Evolutionary conservation across 2,329 filamentous ascomycete species (phyloP), one percentile per base, ranked within the genome.

Genomic region (Pezicula neosporulosa): DNA sequence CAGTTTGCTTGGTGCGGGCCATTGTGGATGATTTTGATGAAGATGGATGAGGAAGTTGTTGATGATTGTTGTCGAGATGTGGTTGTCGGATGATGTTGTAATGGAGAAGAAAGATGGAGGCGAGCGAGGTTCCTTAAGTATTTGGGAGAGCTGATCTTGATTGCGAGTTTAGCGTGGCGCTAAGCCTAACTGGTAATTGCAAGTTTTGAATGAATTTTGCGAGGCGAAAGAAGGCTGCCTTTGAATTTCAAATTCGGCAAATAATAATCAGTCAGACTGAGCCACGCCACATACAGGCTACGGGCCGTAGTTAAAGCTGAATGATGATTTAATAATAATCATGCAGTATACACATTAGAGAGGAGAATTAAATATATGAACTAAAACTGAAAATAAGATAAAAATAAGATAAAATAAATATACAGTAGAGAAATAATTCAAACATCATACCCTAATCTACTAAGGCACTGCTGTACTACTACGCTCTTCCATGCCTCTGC

Each of bases 1-100:
- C 82, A 66, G 66, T 69, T 62, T 71, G 68, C 64, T 72, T 72
- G 52, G 70, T 72, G 58, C 70, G 61, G 44, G 69, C 70, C 70
- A 72, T 72, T 65, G 53, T 60, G 35, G 50, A 62, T 56, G 56
- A 52, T 49, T 43, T 50, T 37, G 42, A 56, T 50, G 49, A 43
- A 45, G 50, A 56, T 55, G 49, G 49, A 50, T 53, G 55, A 54
- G 59, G 55, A 38, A 47, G 46, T 41, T 42, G 47, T 37, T 52
- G 46, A 43, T 47, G 45, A 55, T 55, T 53, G 61, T 56, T 16
- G 37, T 39, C n/a, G 37, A 39, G 37, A 16, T 19, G 37, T 39
- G 8, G 37, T 39, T 48, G 42, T 33, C 44, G 48, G 43, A 36
- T 44, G 44, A 54, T 57, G 61, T 62, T 63, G 61, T 59, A 60